Conservation (phyloP, 2,329 filamentous ascomycete species). For the Colletotrichum sublineola region DNA sequence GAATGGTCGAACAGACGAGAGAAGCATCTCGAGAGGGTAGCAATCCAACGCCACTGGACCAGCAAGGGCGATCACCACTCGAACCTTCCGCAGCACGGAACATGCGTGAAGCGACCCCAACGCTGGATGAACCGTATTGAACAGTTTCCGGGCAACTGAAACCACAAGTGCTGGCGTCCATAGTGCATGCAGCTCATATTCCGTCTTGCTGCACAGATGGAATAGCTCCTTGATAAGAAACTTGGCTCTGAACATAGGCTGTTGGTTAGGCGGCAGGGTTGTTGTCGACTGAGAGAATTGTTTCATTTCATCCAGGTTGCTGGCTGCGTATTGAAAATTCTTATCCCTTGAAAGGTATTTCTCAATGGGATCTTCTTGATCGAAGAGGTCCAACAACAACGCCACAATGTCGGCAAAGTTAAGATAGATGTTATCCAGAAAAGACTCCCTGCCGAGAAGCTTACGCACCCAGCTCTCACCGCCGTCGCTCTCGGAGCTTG, state of each 20-base stretch:
- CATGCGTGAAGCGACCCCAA: conserved; percentile 90
- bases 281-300: conserved; percentile 74
- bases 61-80: conserved; percentile 83
- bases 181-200: conserved; percentile 72
- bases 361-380: conserved; percentile 82
- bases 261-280: conserved; percentile 80
- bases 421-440: conserved; percentile 72
- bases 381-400: conserved; percentile 80
- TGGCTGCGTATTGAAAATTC: conserved; percentile 70
- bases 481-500: conserved; percentile 59
- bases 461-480: conserved; percentile 78
- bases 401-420: conserved; percentile 84
- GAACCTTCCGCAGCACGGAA: conserved; percentile 86
- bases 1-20: conserved; percentile 84
- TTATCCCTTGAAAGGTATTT: conserved; percentile 73
- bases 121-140: conserved; percentile 85
- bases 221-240: conserved; percentile 82
- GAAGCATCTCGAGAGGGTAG: conserved; percentile 91
- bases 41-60: conserved; percentile 79
- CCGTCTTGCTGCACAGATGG: conserved; percentile 80
- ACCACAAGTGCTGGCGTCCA: conserved; percentile 84
- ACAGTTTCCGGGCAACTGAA: conserved; percentile 80
- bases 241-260: conserved; percentile 86
- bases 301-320: conserved; percentile 78
- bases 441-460: conserved; percentile 75